Percentiles rank a stretch among this genome's conserved stretches.
These are phyloP conservation scores for Micractinium conductrix DNA, from an alignment of 139 green algal species.

Conservation along the genomic window DNA sequence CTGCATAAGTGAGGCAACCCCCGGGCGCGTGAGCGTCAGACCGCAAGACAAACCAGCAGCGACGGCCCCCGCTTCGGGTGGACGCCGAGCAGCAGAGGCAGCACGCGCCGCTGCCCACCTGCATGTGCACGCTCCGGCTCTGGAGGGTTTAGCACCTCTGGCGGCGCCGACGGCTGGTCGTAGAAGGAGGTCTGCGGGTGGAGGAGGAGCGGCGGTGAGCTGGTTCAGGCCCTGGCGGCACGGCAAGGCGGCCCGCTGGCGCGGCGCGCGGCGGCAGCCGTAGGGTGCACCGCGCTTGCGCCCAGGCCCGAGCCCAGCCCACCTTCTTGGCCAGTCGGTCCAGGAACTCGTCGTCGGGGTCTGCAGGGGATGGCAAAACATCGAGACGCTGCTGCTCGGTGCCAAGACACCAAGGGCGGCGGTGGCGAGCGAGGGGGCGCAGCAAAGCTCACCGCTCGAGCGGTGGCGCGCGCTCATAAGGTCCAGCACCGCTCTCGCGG, in stretches of 20 bases:
- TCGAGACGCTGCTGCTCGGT: neutral
- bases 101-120: too few relatives aligned
- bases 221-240: neutral
- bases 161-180: neutral
- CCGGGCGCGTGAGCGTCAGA: too few relatives aligned
- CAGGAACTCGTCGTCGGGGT: conserved; percentile 19
- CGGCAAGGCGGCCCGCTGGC: neutral
- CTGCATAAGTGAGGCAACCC: too few relatives aligned
- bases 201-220: neutral
- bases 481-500: neutral
- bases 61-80: too few relatives aligned
- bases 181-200: conserved; percentile 15
- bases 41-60: too few relatives aligned
- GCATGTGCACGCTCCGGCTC: neutral
- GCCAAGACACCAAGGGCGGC: neutral
- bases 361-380: neutral
- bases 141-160: neutral
- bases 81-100: too few relatives aligned
- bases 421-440: neutral
- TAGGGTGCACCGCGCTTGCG: neutral
- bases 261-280: neutral
- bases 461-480: neutral
- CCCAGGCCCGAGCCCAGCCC: neutral
- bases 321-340: conserved; percentile 17
- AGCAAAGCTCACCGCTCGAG: neutral